Evolutionary conservation across 768 basidiomycete species (phyloP), one percentile per base, ranked within the genome.

Genomic region (Panaeolus cyanescens): DNA sequence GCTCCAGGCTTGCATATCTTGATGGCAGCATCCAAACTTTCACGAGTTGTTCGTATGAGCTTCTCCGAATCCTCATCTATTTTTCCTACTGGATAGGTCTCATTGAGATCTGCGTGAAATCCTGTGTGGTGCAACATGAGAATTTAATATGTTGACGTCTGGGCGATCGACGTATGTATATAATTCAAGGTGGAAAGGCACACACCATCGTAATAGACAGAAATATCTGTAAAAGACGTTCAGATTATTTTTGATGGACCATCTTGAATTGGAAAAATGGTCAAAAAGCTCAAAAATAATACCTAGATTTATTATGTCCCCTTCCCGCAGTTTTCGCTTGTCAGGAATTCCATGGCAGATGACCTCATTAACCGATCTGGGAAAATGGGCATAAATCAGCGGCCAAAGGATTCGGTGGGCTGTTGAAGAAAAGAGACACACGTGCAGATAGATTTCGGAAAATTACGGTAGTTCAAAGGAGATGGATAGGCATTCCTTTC

Each of bases 341-440:
- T 96, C 94, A 34, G 96, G 95, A 63, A 96, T 96, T 59, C 96
- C 97, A 73, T 99, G 97, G 74, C 97, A 99, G 68, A 99, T 96
- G 55, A 85, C 91, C 75, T 99, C 96, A 73, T 99, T 99, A 22
- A 99, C 77, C 39, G 94, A 95, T 20, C 93, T 92, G 66, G 45
- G 50, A 58, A 56, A 54, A 37, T 20, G 33, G 32, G 53, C 54
- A 59, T 22, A 56, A 15, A 55, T 37, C 34, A 64, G 40, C 36
- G 42, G 25, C 20, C 42, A 33, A 36, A 31, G 28, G 37, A 45
- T 50, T 45, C 42, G 8, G 8, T 50, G 45, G 15, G 25, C 45
- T 50, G 45, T 13, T 8, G 25, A 28, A 28, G 15, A 50, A 28
- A 56, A 57, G 20, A 59, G n/a, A 83, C 93, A 67, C 79, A 94